Conservation (phyloP, 371 early-diverging fungal genomes). For the Amoeboaphelidium protococcarum region DNA sequence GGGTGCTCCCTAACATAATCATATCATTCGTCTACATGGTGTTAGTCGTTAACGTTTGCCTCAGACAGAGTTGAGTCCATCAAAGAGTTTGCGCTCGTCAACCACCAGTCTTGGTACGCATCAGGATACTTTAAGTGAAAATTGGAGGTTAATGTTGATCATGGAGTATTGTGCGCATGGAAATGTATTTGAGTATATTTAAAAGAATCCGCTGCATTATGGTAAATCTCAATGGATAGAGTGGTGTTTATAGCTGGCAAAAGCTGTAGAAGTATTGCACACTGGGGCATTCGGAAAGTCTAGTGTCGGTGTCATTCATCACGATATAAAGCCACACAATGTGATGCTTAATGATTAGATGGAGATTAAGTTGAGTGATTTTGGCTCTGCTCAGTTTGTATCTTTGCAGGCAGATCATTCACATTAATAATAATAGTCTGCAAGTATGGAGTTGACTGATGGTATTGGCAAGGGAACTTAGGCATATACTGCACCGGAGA, state of each 20-base stretch:
- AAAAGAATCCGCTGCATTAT: constrained; percentile 16
- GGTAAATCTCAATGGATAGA: constrained; percentile 27
- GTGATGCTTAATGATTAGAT: constrained; percentile 19
- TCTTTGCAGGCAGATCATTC: too few species aligned
- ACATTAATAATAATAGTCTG: background rate
- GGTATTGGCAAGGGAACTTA: constrained; percentile 36
- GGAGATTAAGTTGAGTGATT: constrained; percentile 25
- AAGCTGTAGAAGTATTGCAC: constrained; percentile 36
- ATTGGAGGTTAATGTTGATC: constrained; percentile 12
- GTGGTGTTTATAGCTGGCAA: constrained; percentile 38
- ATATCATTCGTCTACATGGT: constrained; percentile 15
- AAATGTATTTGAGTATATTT: constrained; percentile 29
- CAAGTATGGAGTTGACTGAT: constrained; percentile 15
- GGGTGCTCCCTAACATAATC: background rate
- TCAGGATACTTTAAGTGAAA: background rate
- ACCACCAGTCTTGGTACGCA: background rate
- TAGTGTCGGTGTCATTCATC: constrained; percentile 32
- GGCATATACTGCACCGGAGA: constrained; percentile 38
- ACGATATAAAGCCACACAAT: constrained; percentile 70
- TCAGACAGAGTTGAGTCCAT: constrained; percentile 6
- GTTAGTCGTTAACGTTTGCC: too few species aligned
- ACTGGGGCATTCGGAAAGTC: background rate
- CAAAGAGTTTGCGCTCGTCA: constrained; percentile 3
- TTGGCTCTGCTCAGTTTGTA: constrained; percentile 29
- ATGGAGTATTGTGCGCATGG: constrained; percentile 32